phyloP scores from a whole-genome alignment of 2,329 filamentous ascomycete genomes.

The Alternaria sp. region DNA sequence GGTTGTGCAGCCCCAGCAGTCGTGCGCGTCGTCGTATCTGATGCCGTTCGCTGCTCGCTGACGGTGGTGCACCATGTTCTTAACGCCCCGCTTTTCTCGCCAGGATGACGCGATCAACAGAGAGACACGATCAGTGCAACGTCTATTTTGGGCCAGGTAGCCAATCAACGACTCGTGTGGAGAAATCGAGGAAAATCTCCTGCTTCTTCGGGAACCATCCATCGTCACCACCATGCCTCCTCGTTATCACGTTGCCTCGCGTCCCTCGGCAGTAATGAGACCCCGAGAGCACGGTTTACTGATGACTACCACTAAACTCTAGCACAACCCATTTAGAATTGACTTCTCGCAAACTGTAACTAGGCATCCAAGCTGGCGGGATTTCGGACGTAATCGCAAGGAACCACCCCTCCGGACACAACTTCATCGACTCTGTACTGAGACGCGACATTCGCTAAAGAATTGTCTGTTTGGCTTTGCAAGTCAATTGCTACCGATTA shows the following conservation, averaged over 20 bases:
- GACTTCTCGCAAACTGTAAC: slow-evolving; percentile 23
- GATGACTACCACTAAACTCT: slow-evolving; percentile 4
- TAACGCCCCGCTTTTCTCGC: slow-evolving; percentile 29
- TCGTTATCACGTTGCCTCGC: not conserved
- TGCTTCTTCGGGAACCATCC: slow-evolving; percentile 24
- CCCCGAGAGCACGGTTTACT: slow-evolving; percentile 1
- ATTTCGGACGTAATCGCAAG: slow-evolving; percentile 18
- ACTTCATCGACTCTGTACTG: not conserved
- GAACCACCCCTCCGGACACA: slow-evolving; percentile 17
- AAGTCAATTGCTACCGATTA: not conserved
- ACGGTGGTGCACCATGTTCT: slow-evolving; percentile 30
- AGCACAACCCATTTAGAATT: slow-evolving; percentile 18
- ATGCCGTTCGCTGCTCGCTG: slow-evolving; percentile 19
- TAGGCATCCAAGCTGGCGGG: slow-evolving; percentile 21
- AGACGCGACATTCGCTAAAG: slow-evolving; percentile 1
- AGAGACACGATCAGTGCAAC: slow-evolving; percentile 15
- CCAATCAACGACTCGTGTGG: slow-evolving; percentile 21
- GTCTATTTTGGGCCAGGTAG: slow-evolving; percentile 32
- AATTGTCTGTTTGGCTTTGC: not conserved
- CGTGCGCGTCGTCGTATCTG: slow-evolving; percentile 18
- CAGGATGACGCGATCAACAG: slow-evolving; percentile 30
- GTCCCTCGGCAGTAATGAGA: slow-evolving; percentile 2
- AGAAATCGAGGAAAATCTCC: slow-evolving; percentile 20
- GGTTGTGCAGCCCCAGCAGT: not conserved
- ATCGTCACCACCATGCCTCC: slow-evolving; percentile 15